Evolutionary conservation across 352 stramenopile species (phyloP), one percentile per base, ranked within the genome.

Genomic region (Phytophthora hybrid): DNA sequence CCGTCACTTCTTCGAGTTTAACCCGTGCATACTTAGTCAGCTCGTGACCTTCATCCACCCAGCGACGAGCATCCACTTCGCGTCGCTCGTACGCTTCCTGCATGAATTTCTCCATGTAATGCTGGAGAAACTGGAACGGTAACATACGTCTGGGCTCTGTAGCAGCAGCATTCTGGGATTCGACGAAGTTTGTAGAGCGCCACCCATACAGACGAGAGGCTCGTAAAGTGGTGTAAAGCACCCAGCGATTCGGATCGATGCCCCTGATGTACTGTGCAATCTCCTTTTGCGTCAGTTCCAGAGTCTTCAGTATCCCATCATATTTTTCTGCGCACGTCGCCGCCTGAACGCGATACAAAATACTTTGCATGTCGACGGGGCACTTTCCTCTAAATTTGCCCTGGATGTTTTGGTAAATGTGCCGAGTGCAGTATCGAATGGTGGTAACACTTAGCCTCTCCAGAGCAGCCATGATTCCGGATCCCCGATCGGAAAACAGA

Each of bases 41-140:
- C 2, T 39, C 16, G 6, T 64, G 14, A 1, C 60, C 71, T 44
- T 67, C 46, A 1, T 41, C 16, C 7, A 31, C 6, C 64, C 71
- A 77, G 13, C 41, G 10, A 4, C 44, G 1, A 4, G 46, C n/a
- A 4, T 26, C 21, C 21, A 53, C 16, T 14, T 49, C 46, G 1
- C 68, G 41, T 16, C 29, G 23, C 0, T 26, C 14, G 31, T 57
- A 58, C 4, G 59, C 44, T 7, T 66, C 39, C 0, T 46, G 37
- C 71, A 78, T 78, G 7, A 74, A 78, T 44, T 71, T 65, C 29
- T 65, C 62, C 55, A 74, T 74, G 52, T 71, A 74, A n/a, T 64
- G 29, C 19, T 59, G 26, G 26, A 78, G 60, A 41, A 74, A 47
- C 13, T 55, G 47, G 19, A 66, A 74, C 2, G 60, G 34, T 13